Conservation (phyloP, 495 filamentous ascomycete genomes). For the Oidiodendron maius region DNA sequence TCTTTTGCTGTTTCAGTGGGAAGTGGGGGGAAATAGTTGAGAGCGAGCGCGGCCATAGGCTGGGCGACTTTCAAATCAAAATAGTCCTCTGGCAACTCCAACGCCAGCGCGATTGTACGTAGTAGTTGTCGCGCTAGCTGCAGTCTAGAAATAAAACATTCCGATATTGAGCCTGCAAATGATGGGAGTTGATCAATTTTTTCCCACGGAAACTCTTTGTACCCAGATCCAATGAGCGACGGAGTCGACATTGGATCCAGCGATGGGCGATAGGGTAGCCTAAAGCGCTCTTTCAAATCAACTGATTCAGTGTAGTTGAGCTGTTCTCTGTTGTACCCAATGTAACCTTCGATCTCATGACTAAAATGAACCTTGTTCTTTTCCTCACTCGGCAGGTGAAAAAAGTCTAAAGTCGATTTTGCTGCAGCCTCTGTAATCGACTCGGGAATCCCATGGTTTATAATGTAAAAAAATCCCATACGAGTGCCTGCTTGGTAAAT, state of each 20-base stretch:
- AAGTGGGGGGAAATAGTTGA: constrained; percentile 2
- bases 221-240: too few species aligned
- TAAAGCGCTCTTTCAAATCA: constrained; percentile 21
- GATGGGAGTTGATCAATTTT: too few species aligned
- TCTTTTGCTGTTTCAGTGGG: neutral
- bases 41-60: neutral
- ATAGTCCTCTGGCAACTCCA: neutral
- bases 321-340: constrained; percentile 26
- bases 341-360: constrained; percentile 27
- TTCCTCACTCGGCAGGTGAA: constrained; percentile 28
- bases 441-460: constrained; percentile 20
- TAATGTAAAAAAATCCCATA: constrained; percentile 47
- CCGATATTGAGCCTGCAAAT: too few species aligned
- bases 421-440: constrained; percentile 29
- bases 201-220: too few species aligned
- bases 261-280: constrained; percentile 23
- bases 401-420: constrained; percentile 27
- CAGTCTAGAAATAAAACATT: too few species aligned
- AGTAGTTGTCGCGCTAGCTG: neutral
- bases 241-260: too few species aligned
- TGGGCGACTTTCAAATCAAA: neutral
- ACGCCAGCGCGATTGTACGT: neutral
- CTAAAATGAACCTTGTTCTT: constrained; percentile 35
- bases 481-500: constrained; percentile 36
- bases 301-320: constrained; percentile 37